Evolutionary conservation across 2,329 filamentous ascomycete genomes (phyloP), one percentile per base, ranked within the genome.

Genomic region (Onygenales sp.): DNA sequence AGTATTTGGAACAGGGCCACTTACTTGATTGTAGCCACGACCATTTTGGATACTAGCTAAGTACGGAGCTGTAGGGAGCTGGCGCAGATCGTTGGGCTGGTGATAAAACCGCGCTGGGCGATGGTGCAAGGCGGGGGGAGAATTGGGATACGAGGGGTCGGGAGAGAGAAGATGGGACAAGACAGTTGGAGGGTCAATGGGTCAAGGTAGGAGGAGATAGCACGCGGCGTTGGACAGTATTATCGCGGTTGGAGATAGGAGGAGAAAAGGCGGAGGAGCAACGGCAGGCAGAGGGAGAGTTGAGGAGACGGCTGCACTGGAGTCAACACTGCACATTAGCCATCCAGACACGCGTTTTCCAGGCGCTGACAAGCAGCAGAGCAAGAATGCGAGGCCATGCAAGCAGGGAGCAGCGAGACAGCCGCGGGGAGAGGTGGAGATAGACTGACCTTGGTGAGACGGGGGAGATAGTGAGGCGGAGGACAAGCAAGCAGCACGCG

Each of bases 1-100:
- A 17, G 6, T 5, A 47, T 38, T 8, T 32, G 13, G 36, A 10
- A n/a, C 31, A 21, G 13, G 38, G 14, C 46, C 53, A 73, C 78
- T 63, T 71, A 83, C 80, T 83, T 83, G 70, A 83, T 83, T 58
- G 80, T 83, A 68, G 80, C 79, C 63, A 83, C 80, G 68, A 81
- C 79, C 78, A 80, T 80, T 59, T 66, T 75, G 63, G 57, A 38
- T 45, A 49, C n/a, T 39, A 17, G 21, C 21, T 45, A 10, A 17
- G 14, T 3, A 11, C 17, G 31, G 36, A 39, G 33, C 33, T 43
- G 14, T 36, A 41, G 13, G 9, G 11, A 46, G 42, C 35, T 54
- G 27, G 39, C 14, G 14, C 46, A 38, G 39, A 47, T 53, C 35
- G 10, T 42, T 45, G n/a, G 41, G 48, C 46, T 49, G 36, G 44